Evolutionary conservation across 2,329 filamentous ascomycete genomes (phyloP), one percentile per base, ranked within the genome.

Genomic region (Scedosporium boydii): DNA sequence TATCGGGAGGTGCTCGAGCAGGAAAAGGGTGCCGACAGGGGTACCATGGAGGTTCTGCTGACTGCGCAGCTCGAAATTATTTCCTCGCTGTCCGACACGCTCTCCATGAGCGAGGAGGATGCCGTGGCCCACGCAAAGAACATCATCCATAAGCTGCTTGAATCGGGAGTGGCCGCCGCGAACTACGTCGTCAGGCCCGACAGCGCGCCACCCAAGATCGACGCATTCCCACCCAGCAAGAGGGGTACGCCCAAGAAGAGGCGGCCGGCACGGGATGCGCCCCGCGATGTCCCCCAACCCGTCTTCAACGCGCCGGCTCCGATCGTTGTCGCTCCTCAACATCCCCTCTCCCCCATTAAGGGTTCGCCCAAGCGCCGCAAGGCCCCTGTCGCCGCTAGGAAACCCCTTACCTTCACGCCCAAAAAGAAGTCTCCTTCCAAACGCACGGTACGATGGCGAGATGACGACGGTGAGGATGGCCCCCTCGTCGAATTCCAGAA

Each of bases 21-120:
- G 69, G 93, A 98, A 65, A 93, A 88, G 75, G 81, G 83, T 27
- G 89, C 88, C 12, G 92, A 97, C 71, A 85, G 87, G 21, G 85
- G 84, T 18, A 85, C 90, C 66, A 81, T 96, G 69, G 93, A 97
- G 74, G 84, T 90, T 59, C 82, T 99, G 62, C 83, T 98, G 10
- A 88, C 89, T 61, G 91, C 93, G 12, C 93, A 98, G 69, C 96
- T 99, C 68, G 93, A 97, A 69, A 93, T 93, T 2, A 84, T 98
- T 64, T 81, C 90, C 4, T 91, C 92, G 0, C 83, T 99, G 61
- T 86, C 88, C 62, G 89, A 91, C 67, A 90, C 95, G 26, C 84
- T 93, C 67, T 80, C 84, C 42, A 91, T 98, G 87, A 88, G 83
- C 63, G 91, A 96, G 71, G 85, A 88, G 41, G 88, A 96, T 65